A percentile compares a stretch with the other conserved stretches of the same genome.
phyloP scores from a whole-genome alignment of 345 rosid genomes.

The Eucalyptus tenuipes region DNA sequence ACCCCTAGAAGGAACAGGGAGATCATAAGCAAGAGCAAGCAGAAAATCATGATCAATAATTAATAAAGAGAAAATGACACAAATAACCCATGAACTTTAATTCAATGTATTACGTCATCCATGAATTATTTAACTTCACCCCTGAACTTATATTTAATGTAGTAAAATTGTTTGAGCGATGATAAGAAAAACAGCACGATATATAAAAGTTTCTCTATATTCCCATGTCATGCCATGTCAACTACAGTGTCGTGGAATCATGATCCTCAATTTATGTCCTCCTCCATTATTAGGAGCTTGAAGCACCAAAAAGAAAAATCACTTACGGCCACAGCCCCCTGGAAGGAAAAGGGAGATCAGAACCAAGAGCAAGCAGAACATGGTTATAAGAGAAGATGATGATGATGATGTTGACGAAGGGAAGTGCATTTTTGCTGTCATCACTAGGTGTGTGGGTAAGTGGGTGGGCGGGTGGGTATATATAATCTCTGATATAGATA shows the following conservation, averaged over 20 bases:
- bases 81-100: rapidly evolving
- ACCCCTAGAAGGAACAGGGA: too few species aligned
- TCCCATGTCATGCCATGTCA: not conserved
- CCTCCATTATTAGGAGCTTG: not conserved
- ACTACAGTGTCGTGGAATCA: not conserved
- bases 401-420: not conserved
- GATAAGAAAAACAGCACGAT: not conserved
- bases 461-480: not conserved
- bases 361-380: not conserved
- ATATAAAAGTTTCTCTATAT: not conserved
- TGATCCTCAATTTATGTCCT: not conserved
- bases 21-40: too few species aligned
- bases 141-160: too few species aligned
- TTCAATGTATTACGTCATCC: too few species aligned
- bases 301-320: not conserved
- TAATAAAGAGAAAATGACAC: too few species aligned
- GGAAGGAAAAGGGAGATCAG: not conserved
- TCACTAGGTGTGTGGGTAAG: not conserved
- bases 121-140: too few species aligned
- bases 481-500: too few species aligned
- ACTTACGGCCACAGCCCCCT: not conserved
- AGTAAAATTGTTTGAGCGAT: not conserved
- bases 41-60: too few species aligned
- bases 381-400: not conserved
- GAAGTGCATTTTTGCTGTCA: not conserved